Evolutionary conservation across 495 filamentous ascomycete genomes (phyloP).

Genomic region (Penicillium robsamsonii): DNA sequence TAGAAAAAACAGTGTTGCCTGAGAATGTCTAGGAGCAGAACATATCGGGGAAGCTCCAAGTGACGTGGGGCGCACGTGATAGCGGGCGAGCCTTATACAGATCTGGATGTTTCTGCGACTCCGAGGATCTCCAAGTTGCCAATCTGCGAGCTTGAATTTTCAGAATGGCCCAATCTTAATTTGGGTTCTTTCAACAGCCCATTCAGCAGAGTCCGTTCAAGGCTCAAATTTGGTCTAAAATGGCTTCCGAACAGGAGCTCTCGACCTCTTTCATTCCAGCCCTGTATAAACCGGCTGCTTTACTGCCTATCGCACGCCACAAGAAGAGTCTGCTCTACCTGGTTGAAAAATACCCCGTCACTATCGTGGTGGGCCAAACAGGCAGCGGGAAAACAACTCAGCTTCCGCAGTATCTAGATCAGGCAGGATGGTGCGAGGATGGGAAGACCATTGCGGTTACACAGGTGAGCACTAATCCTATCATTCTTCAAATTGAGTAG

Average conservation of each 20-base stretch:
- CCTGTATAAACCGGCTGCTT: slow-evolving; percentile 71
- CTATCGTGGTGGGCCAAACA: slow-evolving; percentile 86
- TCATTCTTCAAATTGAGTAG: neutral
- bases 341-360: slow-evolving; percentile 73
- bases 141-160: neutral
- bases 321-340: slow-evolving; percentile 71
- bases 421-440: slow-evolving; percentile 85
- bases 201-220: neutral
- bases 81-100: slow-evolving; percentile 24
- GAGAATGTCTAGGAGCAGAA: slow-evolving; percentile 23
- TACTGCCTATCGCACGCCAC: slow-evolving; percentile 77
- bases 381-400: slow-evolving; percentile 90
- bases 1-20: slow-evolving; percentile 24
- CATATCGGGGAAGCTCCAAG: slow-evolving; percentile 36
- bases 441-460: slow-evolving; percentile 84
- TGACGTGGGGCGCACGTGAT: slow-evolving; percentile 44
- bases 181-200: neutral
- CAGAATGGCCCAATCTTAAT: slow-evolving; percentile 5
- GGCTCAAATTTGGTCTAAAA: slow-evolving; percentile 15
- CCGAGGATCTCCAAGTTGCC: slow-evolving; percentile 6
- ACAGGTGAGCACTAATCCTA: slow-evolving; percentile 60
- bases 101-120: slow-evolving; percentile 9
- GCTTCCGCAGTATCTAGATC: slow-evolving; percentile 80
- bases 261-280: slow-evolving; percentile 67
- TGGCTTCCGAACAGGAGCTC: slow-evolving; percentile 54